Percentiles rank a stretch among this genome's conserved stretches.
Conservation (phyloP, 2,329 filamentous ascomycete species). For the Fusarium sp. region DNA sequence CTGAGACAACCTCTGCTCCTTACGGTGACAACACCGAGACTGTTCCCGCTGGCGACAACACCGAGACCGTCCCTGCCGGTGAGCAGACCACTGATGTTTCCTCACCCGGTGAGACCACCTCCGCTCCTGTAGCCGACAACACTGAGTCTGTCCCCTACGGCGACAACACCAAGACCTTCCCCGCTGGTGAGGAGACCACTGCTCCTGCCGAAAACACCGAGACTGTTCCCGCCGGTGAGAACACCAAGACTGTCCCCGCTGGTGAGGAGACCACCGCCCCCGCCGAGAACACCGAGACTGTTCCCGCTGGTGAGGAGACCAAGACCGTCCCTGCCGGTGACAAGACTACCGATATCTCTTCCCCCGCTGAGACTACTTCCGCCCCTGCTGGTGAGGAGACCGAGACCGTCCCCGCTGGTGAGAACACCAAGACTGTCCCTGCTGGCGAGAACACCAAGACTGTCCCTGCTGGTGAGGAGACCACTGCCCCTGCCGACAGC, state of each 20-base stretch:
- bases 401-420: constrained; percentile 6
- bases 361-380: too few relatives aligned
- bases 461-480: constrained; percentile 13
- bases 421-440: neutral
- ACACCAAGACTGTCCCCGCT: constrained; percentile 5
- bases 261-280: too few relatives aligned
- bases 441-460: constrained; percentile 3
- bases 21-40: constrained; percentile 26
- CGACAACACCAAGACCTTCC: constrained; percentile 23
- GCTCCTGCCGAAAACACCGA: constrained; percentile 59
- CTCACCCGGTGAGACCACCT: constrained; percentile 24
- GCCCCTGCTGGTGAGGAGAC: constrained; percentile 17
- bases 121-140: constrained; percentile 52
- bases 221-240: neutral
- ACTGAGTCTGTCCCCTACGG: constrained; percentile 49
- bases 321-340: too few relatives aligned
- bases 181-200: constrained; percentile 26
- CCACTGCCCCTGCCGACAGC: constrained; percentile 19
- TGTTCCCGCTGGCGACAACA: constrained; percentile 23
- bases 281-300: too few relatives aligned
- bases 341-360: too few relatives aligned
- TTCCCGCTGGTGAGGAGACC: too few relatives aligned
- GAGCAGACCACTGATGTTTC: constrained; percentile 22
- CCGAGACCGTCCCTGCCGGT: constrained; percentile 24
- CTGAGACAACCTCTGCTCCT: constrained; percentile 16